Base-by-base conservation (phyloP, 2,329 filamentous ascomycete genomes). In the Daldinia eschscholtzii region DNA sequence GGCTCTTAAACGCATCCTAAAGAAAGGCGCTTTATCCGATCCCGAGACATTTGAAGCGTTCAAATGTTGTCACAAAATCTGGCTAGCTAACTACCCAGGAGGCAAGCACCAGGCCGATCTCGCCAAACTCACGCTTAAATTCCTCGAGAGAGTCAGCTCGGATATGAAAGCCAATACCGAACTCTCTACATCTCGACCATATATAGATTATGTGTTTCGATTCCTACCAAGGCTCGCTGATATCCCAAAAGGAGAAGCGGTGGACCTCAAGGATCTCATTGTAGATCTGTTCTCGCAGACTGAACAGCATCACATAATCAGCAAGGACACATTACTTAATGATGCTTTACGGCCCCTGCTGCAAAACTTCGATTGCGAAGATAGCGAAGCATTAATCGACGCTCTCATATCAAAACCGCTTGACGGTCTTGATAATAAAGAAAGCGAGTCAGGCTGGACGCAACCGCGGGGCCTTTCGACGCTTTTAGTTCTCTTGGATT, bases 31-130 rank as follows among this genome's bases (percentile, higher is more conserved):
- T 7, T 42, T 78, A 37, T 53, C 63, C 12, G 67, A 72, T 20
- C 33, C 63, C 6, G 74, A 74, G 46, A 76, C 76, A 0, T 70
- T 76, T 18, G 77, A 79, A 60, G 76, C 77, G 4, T 78, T 79
- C 57, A 63, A 62, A 39, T 79, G 74, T 56, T 76, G 74, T 59
- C 73, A 73, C 28, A 68, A 72, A 50, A 50, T 79, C 7, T 76
- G 74, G 61, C 70, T 76, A 20, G 68, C 74, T 12, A 77, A 75
- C 59, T 72, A 76, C 37, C 74, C 75, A 6, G 69, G 64, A 18
- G 76, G 76, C 4, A 74, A 72, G 67, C 65, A 75, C 37, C 66
- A 76, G 56, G 65, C 57, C n/a, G 75, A 76, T 7, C 50, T 74
- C n/a, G 69, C 67, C 1, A 73, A 76, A 60, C 37, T 76, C 18